Evolutionary conservation across 2,329 filamentous ascomycete genomes (phyloP).

Genomic region (Fusarium pilosicola): DNA sequence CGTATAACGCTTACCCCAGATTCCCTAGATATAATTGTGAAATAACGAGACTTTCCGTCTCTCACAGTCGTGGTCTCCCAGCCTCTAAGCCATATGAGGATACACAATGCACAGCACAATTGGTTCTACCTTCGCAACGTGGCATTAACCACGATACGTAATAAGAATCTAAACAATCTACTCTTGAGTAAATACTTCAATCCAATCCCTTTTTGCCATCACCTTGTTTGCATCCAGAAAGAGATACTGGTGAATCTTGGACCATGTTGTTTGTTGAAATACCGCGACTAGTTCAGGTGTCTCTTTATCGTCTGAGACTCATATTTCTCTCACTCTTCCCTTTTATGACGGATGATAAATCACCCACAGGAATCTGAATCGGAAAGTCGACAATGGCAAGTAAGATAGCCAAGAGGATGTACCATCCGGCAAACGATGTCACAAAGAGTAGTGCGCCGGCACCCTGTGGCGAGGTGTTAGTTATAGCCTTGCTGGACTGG

Average conservation of each 20-base stretch:
- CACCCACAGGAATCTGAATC: background rate
- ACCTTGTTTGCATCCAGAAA: background rate
- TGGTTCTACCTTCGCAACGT: background rate
- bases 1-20: rapidly evolving
- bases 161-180: rapidly evolving
- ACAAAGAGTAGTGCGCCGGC: background rate
- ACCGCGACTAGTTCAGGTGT: no score
- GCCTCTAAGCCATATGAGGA: no score
- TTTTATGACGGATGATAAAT: background rate
- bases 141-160: rapidly evolving
- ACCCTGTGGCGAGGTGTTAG: background rate
- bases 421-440: background rate
- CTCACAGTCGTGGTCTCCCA: no score
- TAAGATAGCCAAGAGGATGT: background rate
- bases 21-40: background rate
- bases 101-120: no score
- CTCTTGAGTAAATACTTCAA: rapidly evolving
- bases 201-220: background rate
- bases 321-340: background rate
- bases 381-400: background rate
- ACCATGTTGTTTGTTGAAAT: background rate
- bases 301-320: no score
- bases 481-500: rapidly evolving
- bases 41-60: background rate
- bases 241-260: rapidly evolving